Evolutionary conservation across 2,329 filamentous ascomycete species (phyloP), one percentile per base, ranked within the genome.

Genomic region (Colletotrichum orchidophilum): DNA sequence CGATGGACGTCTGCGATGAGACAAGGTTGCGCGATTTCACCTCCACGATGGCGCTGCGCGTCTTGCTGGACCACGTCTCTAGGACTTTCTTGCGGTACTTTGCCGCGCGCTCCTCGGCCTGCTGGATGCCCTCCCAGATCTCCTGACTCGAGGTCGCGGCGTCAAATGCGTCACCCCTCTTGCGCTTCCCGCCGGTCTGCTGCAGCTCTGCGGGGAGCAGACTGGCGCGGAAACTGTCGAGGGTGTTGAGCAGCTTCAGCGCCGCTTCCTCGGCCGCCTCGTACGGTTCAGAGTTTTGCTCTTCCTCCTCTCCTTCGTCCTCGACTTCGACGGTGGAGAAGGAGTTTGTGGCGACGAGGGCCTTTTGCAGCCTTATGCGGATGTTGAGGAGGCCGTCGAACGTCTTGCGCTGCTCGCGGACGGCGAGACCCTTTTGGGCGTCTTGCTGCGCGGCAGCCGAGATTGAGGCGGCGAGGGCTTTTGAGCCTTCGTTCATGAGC

Each of bases 281-380:
- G 83, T 86, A 97, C 77, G 82, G 91, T 79, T 87, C 83, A 15
- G 81, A 79, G 39, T 82, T 81, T 50, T 83, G 78, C 3, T 80
- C 73, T 73, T 77, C 67, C 79, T 77, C 78, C 3, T 80, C 73
- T 73, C 77, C 67, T 79, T 77, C 78, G 5, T 77, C 75, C 1
- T 85, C 82, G 15, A 81, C 80, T 1, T 86, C 82, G 1, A 87
- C 75, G 1, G 84, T 78, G 18, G 87, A 81, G 50, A 97, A 85
- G 1, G 94, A 92, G 80, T 98, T 98, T 29, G 92, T 89, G 0
- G 93, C 92, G 18, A 96, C 88, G 15, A 99, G 83, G 1, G 94
- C 94, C 81, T 98, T 98, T 80, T 99, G 97, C 21, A 99, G 84
- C 72, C 96, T 93, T 78, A 99, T 98, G 24, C 96, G 91, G 15